These are phyloP conservation scores for Chaetomium olivaceum DNA, from an alignment of 2,329 filamentous ascomycete genomes.

Conservation along the genomic window DNA sequence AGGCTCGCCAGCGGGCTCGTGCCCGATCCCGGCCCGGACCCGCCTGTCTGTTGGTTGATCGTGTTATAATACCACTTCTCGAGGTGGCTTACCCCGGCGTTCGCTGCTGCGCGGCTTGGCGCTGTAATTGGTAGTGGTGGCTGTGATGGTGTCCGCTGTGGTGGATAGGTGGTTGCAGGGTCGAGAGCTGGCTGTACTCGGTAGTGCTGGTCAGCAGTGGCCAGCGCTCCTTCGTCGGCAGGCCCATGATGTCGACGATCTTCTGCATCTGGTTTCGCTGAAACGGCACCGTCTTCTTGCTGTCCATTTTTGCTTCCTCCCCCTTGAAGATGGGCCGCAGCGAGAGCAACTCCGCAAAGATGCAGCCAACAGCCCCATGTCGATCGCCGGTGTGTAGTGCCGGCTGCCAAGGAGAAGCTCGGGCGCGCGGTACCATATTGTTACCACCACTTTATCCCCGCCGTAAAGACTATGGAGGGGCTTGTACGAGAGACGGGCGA, in stretches of 20 bases:
- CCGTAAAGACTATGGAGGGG: conserved; percentile 87
- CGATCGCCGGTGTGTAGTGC: conserved; percentile 97
- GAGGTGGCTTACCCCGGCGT: conserved; percentile 51
- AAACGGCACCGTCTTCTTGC: conserved; percentile 95
- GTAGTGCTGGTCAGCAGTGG: conserved; percentile 81
- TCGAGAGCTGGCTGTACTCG: conserved; percentile 72
- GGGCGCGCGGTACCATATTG: conserved; percentile 97
- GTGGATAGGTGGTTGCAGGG: conserved; percentile 54
- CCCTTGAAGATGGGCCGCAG: conserved; percentile 96
- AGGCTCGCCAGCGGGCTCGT: conserved; percentile 56
- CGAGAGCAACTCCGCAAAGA: conserved; percentile 91
- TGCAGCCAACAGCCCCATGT: conserved; percentile 96
- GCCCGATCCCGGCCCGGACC: conserved; percentile 46
- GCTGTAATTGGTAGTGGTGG: conserved; percentile 48
- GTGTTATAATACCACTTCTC: conserved; percentile 80
- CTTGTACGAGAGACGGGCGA: conserved; percentile 91
- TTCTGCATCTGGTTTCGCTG: conserved; percentile 99
- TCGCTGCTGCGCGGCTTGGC: conserved; percentile 32
- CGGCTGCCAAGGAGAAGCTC: conserved; percentile 87
- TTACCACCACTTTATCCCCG: conserved; percentile 97
- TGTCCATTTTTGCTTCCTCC: conserved; percentile 98
- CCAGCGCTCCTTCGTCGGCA: conserved; percentile 88
- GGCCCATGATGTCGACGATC: conserved; percentile 93
- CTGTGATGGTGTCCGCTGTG: conserved; percentile 45
- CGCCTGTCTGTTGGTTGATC: conserved; percentile 59